These are phyloP conservation scores for Lentinula novae-zelandiae DNA, from an alignment of 1,284 basidiomycete genomes.

Conservation along the genomic window DNA sequence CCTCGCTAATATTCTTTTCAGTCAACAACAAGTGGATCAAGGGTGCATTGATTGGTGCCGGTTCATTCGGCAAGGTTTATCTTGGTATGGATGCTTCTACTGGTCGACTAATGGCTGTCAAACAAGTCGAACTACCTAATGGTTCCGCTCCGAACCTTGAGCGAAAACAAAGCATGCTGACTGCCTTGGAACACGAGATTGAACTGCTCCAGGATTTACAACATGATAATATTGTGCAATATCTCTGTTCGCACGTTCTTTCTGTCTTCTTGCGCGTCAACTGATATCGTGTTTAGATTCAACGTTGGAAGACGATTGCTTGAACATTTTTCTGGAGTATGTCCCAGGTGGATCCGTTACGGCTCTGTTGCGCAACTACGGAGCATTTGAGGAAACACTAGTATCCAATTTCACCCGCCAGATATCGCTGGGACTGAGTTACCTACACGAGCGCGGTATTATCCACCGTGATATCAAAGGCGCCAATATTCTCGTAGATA, in stretches of 20 bases:
- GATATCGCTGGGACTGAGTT: slow-evolving; percentile 88
- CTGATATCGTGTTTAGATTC: slow-evolving; percentile 56
- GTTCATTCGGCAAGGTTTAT: slow-evolving; percentile 94
- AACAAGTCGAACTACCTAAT: slow-evolving; percentile 94
- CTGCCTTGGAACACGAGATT: slow-evolving; percentile 93
- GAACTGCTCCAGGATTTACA: slow-evolving; percentile 93
- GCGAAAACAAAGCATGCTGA: slow-evolving; percentile 93
- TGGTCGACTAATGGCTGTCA: slow-evolving; percentile 97
- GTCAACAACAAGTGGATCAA: slow-evolving; percentile 96
- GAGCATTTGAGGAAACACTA: slow-evolving; percentile 93
- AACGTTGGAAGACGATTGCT: slow-evolving; percentile 80
- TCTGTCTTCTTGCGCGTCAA: not conserved
- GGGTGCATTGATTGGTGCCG: slow-evolving; percentile 95
- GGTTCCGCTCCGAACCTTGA: slow-evolving; percentile 88
- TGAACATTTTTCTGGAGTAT: slow-evolving; percentile 99
- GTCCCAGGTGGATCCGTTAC: slow-evolving; percentile 98
- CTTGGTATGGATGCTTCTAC: slow-evolving; percentile 96
- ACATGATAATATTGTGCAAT: slow-evolving; percentile 98
- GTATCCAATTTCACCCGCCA: slow-evolving; percentile 95
- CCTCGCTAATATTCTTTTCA: slow-evolving; percentile 5
- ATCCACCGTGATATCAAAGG: slow-evolving; percentile 99
- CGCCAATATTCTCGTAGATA: slow-evolving; percentile 97
- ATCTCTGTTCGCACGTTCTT: slow-evolving; percentile 67
- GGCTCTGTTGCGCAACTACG: slow-evolving; percentile 89
- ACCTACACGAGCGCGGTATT: slow-evolving; percentile 92